A percentile compares a stretch with the other conserved stretches of the same genome.
Evolutionary conservation across 139 green algal genomes (phyloP).

Genomic region (Asterochloris erici): DNA sequence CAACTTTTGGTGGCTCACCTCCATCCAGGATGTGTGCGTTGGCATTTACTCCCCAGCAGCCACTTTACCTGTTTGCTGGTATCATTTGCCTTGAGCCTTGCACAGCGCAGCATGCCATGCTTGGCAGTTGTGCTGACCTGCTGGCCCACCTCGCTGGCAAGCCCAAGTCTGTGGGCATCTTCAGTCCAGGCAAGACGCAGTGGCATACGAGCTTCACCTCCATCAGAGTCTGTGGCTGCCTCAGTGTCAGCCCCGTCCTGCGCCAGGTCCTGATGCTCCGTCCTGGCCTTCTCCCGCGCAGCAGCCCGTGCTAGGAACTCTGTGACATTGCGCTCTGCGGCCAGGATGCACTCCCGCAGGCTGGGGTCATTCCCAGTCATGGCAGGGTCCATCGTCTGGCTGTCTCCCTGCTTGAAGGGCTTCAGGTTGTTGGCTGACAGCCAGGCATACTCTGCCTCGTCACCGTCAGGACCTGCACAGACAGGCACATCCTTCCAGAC

Average conservation of each 20-base stretch:
- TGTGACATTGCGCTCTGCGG: constrained; percentile 49
- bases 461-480: constrained; percentile 30
- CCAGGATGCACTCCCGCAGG: constrained; percentile 42
- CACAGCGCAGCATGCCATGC: no score
- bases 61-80: no score
- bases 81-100: no score
- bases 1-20: no score
- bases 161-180: no score
- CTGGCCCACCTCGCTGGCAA: no score
- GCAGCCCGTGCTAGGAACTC: background rate
- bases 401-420: constrained; percentile 60
- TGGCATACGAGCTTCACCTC: constrained; percentile 33
- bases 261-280: constrained; percentile 11
- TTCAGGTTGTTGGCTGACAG: constrained; percentile 72
- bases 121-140: no score
- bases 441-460: constrained; percentile 92
- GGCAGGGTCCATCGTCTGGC: constrained; percentile 13
- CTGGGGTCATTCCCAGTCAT: constrained; percentile 23
- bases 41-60: no score
- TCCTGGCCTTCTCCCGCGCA: background rate
- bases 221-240: constrained; percentile 65
- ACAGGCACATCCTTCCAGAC: no score
- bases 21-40: no score
- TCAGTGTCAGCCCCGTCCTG: constrained; percentile 8
- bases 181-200: no score